A percentile compares a stretch with the other conserved stretches of the same genome.
Conservation (phyloP, 192 early-diverging fungal genomes). For the Backusella parvicylindrica region DNA sequence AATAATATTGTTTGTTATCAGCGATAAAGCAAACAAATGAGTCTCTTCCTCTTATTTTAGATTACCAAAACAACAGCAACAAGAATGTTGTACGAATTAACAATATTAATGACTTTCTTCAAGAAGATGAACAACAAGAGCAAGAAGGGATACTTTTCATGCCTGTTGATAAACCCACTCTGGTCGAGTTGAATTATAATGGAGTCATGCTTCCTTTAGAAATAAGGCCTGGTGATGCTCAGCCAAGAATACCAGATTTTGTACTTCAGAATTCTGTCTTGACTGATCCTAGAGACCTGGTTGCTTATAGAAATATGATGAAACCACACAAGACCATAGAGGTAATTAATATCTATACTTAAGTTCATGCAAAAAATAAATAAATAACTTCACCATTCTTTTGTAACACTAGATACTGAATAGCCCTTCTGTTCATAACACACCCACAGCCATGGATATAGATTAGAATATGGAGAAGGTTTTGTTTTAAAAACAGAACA, state of each 20-base stretch:
- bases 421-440: not conserved
- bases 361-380: not conserved
- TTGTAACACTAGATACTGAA: not conserved
- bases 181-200: not conserved
- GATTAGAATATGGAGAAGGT: not conserved
- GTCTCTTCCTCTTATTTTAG: not conserved
- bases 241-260: slow-evolving; percentile 31
- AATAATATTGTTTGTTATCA: not conserved
- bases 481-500: not conserved
- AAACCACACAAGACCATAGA: not conserved
- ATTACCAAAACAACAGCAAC: not conserved
- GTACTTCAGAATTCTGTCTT: slow-evolving; percentile 12
- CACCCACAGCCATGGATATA: not conserved
- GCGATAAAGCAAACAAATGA: not conserved
- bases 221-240: slow-evolving; percentile 19
- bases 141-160: not conserved
- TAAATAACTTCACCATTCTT: not conserved
- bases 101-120: slow-evolving; percentile 18
- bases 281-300: not conserved
- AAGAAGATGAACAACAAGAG: slow-evolving; percentile 14
- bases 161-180: not conserved
- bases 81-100: slow-evolving; percentile 1
- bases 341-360: not conserved
- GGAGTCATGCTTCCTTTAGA: slow-evolving; percentile 19
- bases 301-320: not conserved